A percentile compares a stretch with the other conserved stretches of the same genome.
These are phyloP conservation scores for Lipomyces chichibuensis DNA, from an alignment of 805 yeast genomes.

Conservation along the genomic window DNA sequence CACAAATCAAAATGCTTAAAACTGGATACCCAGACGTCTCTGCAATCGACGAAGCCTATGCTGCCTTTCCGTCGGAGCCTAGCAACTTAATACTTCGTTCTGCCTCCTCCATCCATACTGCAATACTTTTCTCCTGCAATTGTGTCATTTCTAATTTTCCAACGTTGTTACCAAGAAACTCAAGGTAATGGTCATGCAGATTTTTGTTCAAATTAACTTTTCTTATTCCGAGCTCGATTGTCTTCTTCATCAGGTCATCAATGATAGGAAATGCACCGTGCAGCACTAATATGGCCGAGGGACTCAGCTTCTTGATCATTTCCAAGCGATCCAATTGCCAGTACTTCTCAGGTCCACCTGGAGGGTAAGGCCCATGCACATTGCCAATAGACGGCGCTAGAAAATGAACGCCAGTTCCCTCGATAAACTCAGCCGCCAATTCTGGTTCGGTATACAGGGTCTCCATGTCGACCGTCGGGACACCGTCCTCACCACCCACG, in stretches of 20 bases:
- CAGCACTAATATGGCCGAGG: constrained; percentile 41
- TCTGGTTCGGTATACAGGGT: constrained; percentile 46
- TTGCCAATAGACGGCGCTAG: constrained; percentile 49
- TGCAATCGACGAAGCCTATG: not conserved
- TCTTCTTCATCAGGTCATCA: constrained; percentile 40
- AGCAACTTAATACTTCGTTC: constrained; percentile 42
- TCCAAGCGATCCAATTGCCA: constrained; percentile 40
- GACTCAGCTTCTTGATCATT: constrained; percentile 34
- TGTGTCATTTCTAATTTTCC: constrained; percentile 40
- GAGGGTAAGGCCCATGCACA: constrained; percentile 47
- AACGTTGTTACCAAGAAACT: constrained; percentile 39
- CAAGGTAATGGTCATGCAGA: constrained; percentile 42
- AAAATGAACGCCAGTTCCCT: constrained; percentile 45
- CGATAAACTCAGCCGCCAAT: constrained; percentile 42
- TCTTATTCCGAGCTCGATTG: constrained; percentile 42
- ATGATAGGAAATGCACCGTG: constrained; percentile 46
- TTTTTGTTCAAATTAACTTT: constrained; percentile 46
- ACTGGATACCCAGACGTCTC: too few relatives aligned
- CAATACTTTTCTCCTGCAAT: constrained; percentile 41
- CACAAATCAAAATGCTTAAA: too few relatives aligned
- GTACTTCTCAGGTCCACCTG: constrained; percentile 44
- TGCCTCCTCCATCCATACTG: constrained; percentile 40
- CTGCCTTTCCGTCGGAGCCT: constrained; percentile 42
- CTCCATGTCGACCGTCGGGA: constrained; percentile 41
- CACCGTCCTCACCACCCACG: constrained; percentile 49